Evolutionary conservation across 371 early-diverging fungal genomes (phyloP), one percentile per base, ranked within the genome.

Genomic region (Mucor indicus): DNA sequence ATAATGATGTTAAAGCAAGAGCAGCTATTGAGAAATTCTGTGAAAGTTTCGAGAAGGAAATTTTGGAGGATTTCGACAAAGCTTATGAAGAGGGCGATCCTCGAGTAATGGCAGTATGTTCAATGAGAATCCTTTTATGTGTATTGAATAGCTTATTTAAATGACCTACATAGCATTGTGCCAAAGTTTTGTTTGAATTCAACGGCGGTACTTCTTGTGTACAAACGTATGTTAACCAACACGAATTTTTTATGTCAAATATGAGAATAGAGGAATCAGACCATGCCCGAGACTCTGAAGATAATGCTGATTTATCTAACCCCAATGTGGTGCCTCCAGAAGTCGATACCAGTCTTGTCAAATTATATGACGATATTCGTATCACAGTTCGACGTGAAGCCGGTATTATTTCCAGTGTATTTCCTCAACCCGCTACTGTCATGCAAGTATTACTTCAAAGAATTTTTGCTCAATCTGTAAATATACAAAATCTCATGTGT

Each of bases 181-280:
- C 96, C 23, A 83, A 83, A 50, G 85, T 91, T 2, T 69, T 98
- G 42, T 78, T 85, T 40, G 94, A 95, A 42, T 94, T 96, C 71
- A 98, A 98, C 55, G 97, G 98, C 20, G 97, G 98, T 21, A 79
- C 85, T 38, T 95, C 95, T 0, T 93, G 93, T 55, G 85, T 96
- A 12, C 93, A 93, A 54, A 87, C 84, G 6, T 98, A 95, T 55
- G 89, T 98, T 27, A 95, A 94, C 69, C 98, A 96, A 61, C 96
- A 97, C 56, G 91, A 91, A 48, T 95, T 97, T 54, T 96, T 97
- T 55, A 84, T 92, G 64, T 86, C 89, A 20, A 83, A 87, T 48
- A 71, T 86, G 60, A 86, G 88, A 37, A 68, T 89, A 47, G 77
- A 71, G 30, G 86, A 86, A 58, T 56, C 69, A 38, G 78, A 76